Base-by-base conservation (phyloP, 768 basidiomycete species). In the Suillus placidus region DNA sequence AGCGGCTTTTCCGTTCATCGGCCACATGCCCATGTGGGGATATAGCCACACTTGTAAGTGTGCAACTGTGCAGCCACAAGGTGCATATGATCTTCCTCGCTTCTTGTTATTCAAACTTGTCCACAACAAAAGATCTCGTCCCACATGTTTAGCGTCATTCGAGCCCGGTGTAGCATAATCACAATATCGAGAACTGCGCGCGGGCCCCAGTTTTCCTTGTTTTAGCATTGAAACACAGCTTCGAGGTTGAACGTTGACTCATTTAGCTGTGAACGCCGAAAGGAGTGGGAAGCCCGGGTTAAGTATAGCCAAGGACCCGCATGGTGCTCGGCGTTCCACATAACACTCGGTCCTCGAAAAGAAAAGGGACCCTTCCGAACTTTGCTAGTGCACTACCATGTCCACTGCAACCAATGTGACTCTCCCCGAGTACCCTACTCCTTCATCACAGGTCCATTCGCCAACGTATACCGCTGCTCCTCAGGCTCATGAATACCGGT, bases 401-500 rank as follows among this genome's bases (percentile, higher is more conserved):
- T 85, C 84, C 38, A 81, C 85, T 47, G 77, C 81, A 55, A 84
- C 85, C 23, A 49, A 49, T 45, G 76, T 81, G 45, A 84, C 80
- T 68, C 83, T 86, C 47, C 86, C 88, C 7, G 80, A 80, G 20
- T 89, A 87, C 67, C 56, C 75, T 34, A 73, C 75, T 16, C 79
- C 79, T n/a, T 71, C 78, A 56, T 56, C 68, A 74, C 71, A 75
- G 70, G 54, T 79, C 70, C 68, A 82, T 78, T 68, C 86, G 74
- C 66, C 83, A 76, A 20, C 77, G n/a, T 90, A 90, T 71, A 81
- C 87, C 4, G 80, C 81, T 13, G 81, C 86, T 67, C 88, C 88
- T 1, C 82, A 80, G 32, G 70, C 80, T 34, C 76, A 81, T 65
- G 89, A 90, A 72, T 84, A 81, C 65, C 83, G 83, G 4, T 71